Evolutionary conservation across 225 moss, liverwort and hornwort genomes (phyloP), one percentile per base, ranked within the genome.

Genomic region (Physcomitrium patens): DNA sequence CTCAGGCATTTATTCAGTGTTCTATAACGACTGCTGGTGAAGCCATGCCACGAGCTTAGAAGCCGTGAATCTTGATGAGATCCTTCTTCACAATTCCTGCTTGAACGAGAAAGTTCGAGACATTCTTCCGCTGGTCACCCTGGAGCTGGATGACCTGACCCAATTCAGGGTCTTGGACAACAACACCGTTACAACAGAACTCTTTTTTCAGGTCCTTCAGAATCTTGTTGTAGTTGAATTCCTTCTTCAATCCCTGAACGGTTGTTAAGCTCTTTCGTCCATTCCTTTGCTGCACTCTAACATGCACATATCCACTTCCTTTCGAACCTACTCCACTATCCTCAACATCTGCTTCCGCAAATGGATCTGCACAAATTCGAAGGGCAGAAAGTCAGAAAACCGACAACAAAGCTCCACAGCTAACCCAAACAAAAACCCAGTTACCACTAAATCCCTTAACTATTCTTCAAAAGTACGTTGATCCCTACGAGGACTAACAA

Each of bases 101-200:
- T 15, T 42, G 62, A 9, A 93, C 82, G 23, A 90, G 87, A 73
- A 91, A 93, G 73, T 93, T 86, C 10, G 87, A 84, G 64, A 93
- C 93, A 91, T 87, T 93, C 77, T 93, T 93, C 27, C 81, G 89
- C 75, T 93, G 93, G 53, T 93, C 90, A 15, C 93, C 91, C 68
- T 93, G 91, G 31, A 93, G 87, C 71, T 91, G 89, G 78, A 93
- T 93, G 65, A 93, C 89, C 80, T 88, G 79, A 11, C 85, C 91
- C 81, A 93, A 75, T 80, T 93, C 89, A 19, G 87, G 82, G 64
- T 93, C 93, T 58, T 93, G 85, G 8, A 93, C 87, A 19, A 93
- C 87, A 4, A 91, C 84, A 27, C 93, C 89, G 78, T 93, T 93
- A 83, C 90, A 90, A 55, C 90, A 93, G 31, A 93, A 93, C 27